phyloP scores from a whole-genome alignment of 257 asterid genomes.

The Solanum gandarillasii region DNA sequence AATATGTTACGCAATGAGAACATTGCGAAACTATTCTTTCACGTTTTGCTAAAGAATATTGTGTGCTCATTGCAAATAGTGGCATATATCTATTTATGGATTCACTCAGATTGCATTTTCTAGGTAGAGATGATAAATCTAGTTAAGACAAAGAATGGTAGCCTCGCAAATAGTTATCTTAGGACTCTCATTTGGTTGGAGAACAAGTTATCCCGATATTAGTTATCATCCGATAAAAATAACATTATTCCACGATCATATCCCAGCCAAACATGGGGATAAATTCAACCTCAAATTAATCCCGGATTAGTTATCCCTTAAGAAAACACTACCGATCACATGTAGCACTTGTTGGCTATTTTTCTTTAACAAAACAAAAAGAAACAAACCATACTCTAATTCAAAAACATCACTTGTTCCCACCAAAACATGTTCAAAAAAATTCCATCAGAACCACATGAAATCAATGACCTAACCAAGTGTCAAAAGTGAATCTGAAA shows the following conservation, averaged over 20 bases:
- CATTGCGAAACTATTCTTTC: neutral
- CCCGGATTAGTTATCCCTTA: neutral
- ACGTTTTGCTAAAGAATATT: no score
- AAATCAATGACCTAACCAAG: neutral
- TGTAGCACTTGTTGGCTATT: neutral
- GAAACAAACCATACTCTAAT: neutral
- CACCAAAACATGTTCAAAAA: neutral
- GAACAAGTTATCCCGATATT: neutral
- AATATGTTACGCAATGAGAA: neutral
- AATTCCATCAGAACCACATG: neutral
- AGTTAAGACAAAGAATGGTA: neutral
- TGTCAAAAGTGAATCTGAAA: neutral
- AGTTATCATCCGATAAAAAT: neutral
- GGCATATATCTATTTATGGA: neutral
- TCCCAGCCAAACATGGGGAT: neutral
- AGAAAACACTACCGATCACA: neutral
- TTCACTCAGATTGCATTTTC: neutral
- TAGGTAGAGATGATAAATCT: neutral
- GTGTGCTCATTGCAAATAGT: neutral
- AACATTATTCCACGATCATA: no score
- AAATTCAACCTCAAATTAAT: neutral
- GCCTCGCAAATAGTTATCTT: neutral
- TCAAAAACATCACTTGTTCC: neutral
- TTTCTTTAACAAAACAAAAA: neutral
- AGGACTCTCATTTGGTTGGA: neutral